Evolutionary conservation across 169 alveolate genomes (phyloP).

Genomic region (Hepatocystis sp.): DNA sequence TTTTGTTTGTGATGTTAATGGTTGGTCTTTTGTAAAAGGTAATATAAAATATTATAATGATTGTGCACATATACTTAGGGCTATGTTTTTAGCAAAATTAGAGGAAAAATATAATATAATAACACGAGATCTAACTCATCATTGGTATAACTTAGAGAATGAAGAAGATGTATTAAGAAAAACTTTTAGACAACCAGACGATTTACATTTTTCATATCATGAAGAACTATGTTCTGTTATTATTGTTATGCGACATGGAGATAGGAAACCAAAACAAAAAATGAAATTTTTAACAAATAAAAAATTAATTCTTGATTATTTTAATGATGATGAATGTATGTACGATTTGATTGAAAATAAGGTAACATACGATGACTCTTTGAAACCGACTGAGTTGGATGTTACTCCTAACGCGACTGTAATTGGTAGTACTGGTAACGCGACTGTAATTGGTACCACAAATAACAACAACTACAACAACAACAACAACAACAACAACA

Average conservation of each 20-base stretch:
- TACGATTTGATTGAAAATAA: conserved; percentile 25
- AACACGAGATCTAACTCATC: conserved; percentile 79
- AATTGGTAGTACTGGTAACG: not conserved
- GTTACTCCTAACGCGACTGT: conserved; percentile 1
- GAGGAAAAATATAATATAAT: conserved; percentile 81
- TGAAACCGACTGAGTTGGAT: not conserved
- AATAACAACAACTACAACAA: not conserved
- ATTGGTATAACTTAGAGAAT: conserved; percentile 77
- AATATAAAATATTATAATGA: conserved; percentile 95
- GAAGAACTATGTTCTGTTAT: conserved; percentile 97
- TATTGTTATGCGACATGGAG: conserved; percentile 98
- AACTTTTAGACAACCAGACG: conserved; percentile 81
- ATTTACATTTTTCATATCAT: conserved; percentile 71
- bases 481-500: conserved; percentile 2
- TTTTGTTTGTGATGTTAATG: conserved; percentile 98
- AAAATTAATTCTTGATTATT: conserved; percentile 86
- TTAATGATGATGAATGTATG: conserved; percentile 74
- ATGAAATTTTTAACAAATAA: conserved; percentile 93
- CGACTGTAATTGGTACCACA: not conserved
- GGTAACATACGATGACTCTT: conserved; percentile 6
- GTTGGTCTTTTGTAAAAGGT: conserved; percentile 98
- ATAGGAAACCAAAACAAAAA: conserved; percentile 97
- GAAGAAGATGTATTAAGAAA: conserved; percentile 80
- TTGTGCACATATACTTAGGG: conserved; percentile 91
- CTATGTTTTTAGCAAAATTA: conserved; percentile 82